Conservation (phyloP, 2,329 filamentous ascomycete genomes). For the Biscogniauxia mediterranea region DNA sequence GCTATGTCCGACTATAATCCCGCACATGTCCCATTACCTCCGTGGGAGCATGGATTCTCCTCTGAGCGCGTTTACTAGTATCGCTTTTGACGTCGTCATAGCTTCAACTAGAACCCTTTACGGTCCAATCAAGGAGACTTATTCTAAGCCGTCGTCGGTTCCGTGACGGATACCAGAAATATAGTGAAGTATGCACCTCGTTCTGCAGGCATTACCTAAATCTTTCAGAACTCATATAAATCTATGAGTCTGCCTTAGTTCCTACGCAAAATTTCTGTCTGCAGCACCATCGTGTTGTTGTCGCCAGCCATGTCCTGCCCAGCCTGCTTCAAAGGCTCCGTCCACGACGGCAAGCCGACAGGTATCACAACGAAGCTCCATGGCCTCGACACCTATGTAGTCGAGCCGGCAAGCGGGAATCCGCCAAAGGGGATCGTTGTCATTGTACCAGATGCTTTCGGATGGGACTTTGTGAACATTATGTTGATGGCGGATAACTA, state of each 20-base stretch:
- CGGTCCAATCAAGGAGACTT: neutral
- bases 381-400: conserved; percentile 48
- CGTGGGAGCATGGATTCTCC: neutral
- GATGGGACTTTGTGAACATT: conserved; percentile 53
- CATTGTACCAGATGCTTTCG: conserved; percentile 55
- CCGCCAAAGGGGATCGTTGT: conserved; percentile 49
- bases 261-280: neutral
- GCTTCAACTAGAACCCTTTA: neutral
- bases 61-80: neutral
- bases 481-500: conserved; percentile 53
- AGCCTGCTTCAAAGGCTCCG: conserved; percentile 45
- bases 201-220: neutral
- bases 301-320: conserved; percentile 21
- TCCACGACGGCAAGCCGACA: conserved; percentile 44
- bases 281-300: neutral
- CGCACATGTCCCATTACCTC: neutral
- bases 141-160: neutral
- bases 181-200: neutral
- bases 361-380: conserved; percentile 47
- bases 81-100: neutral
- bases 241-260: neutral
- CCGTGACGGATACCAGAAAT: neutral
- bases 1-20: neutral
- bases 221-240: neutral
- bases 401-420: conserved; percentile 34